Evolutionary conservation across 257 asterid species (phyloP), one percentile per base, ranked within the genome.

Genomic region (Cinchona pubescens): DNA sequence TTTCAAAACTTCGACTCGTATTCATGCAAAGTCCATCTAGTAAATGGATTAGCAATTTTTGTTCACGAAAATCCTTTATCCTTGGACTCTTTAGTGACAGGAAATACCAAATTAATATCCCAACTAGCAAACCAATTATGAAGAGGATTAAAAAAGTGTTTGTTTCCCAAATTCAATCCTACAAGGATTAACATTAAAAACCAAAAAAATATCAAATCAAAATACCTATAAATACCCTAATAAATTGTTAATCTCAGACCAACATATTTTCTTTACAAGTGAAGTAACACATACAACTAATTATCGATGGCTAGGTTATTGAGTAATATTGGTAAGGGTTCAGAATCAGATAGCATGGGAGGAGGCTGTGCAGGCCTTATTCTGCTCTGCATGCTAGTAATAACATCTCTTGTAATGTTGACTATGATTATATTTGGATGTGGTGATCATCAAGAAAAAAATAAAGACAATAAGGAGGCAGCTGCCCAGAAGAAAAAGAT

Each of bases 291-390:
- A 7, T 38, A 38, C 42, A 2, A 38, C 7, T 13, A 66, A 0
- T 35, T 23, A 18, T 23, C 23, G 70, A 77, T 69, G 64, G 34
- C 49, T n/a, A 77, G 81, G 38, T 71, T 71, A 29, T 37, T 71
- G 56, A 4, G n/a, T n/a, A n/a, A 32, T 29, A 45, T 13, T 43
- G 12, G n/a, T n/a, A n/a, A 29, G 19, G 30, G 43, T 66, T 38
- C 21, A 11, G 14, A 37, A n/a, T n/a, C n/a, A n/a, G n/a, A n/a
- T n/a, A 40, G 19, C 2, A 51, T 38, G 61, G 32, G n/a, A n/a
- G 16, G 38, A n/a, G n/a, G n/a, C 25, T 29, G 4, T 67, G 69
- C 5, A 40, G 38, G n/a, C 51, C 1, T 56, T 27, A 56, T 58
- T 7, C 13, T 68, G 61, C 49, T 42, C 45, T 2, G 15, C 55